Evolutionary conservation across 1,284 basidiomycete species (phyloP), one percentile per base, ranked within the genome.

Genomic region (Phellopilus nigrolimitatus): DNA sequence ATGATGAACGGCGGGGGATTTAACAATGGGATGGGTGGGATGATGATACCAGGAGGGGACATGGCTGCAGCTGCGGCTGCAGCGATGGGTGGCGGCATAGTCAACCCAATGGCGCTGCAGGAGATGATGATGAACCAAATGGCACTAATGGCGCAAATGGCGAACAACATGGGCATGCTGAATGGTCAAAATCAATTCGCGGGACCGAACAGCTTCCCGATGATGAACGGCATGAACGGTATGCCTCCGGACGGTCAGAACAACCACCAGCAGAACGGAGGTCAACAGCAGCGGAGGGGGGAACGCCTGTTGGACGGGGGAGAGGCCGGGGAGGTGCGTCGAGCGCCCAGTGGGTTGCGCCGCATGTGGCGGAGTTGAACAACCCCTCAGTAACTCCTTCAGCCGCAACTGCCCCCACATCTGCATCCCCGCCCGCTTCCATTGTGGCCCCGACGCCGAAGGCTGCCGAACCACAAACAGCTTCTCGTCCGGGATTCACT

Each of bases 41-140:
- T 85, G 78, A 55, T 55, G 50, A 54, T 56, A 50, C 47, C 36
- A 15, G 41, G 37, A 4, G 34, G 45, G 25, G 81, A 82, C 55
- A 81, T 85, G 74, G 72, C 70, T 49, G 70, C 31, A 19, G 25
- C 36, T 12, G 49, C 44, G 38, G 38, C 54, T 39, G 49, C 41
- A 22, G 39, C 17, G 34, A 40, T 50, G 48, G 74, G 78, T 69
- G 72, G 51, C 47, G 60, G 57, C 30, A 78, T 79, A 75, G 68
- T 75, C 42, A 88, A 84, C 60, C 83, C 84, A 38, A 60, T 89
- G 58, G 70, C 86, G 70, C 63, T 89, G 53, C 87, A 90, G 66
- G 88, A 90, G 67, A 83, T 90, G 75, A 83, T 90, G 80, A 83
- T 88, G 80, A 86, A 77, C 65, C 85, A 89, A 64, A 88, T 90